A percentile compares a stretch with the other conserved stretches of the same genome.
Evolutionary conservation across 176 grass and related monocot species (phyloP).

Genomic region (Lolium multiflorum): DNA sequence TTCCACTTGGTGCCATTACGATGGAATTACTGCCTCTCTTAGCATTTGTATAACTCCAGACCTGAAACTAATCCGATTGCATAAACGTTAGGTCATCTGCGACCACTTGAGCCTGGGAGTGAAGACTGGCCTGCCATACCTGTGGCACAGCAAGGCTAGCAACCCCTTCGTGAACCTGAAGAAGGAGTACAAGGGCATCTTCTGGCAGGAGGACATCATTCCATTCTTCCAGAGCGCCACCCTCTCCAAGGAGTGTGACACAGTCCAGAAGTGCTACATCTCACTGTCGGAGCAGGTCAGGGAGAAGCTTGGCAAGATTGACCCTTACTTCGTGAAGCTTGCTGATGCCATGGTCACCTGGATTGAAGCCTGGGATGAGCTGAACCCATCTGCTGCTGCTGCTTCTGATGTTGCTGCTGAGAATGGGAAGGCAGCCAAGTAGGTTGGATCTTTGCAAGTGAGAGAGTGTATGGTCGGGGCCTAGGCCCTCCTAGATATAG

Average conservation of each 20-base stretch:
- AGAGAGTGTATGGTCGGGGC: conserved; percentile 35
- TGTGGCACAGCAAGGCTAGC: conserved; percentile 99
- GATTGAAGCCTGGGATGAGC: conserved; percentile 95
- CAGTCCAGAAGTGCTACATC: conserved; percentile 92
- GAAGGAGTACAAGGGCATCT: conserved; percentile 99
- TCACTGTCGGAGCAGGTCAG: conserved; percentile 74
- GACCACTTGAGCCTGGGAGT: conserved; percentile 91
- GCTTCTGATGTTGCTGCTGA: conserved; percentile 14
- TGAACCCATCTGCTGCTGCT: conserved; percentile 54
- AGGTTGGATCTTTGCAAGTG: too few relatives aligned
- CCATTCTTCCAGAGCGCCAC: conserved; percentile 86
- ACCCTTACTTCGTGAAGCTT: conserved; percentile 80
- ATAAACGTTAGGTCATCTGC: conserved; percentile 72
- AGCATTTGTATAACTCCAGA: not conserved
- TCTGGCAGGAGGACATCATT: conserved; percentile 99
- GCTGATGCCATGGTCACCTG: conserved; percentile 94
- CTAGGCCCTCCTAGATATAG: conserved; percentile 57
- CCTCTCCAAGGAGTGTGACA: conserved; percentile 78
- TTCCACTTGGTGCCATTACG: not conserved
- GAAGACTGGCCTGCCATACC: conserved; percentile 94
- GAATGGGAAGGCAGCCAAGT: too few relatives aligned
- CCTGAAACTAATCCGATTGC: too few relatives aligned
- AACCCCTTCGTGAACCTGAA: conserved; percentile 98
- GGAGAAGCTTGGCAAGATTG: conserved; percentile 65
- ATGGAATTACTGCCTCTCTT: not conserved